Base-by-base conservation (phyloP, 2,329 filamentous ascomycete species). In the Talaromyces verruculosus region DNA sequence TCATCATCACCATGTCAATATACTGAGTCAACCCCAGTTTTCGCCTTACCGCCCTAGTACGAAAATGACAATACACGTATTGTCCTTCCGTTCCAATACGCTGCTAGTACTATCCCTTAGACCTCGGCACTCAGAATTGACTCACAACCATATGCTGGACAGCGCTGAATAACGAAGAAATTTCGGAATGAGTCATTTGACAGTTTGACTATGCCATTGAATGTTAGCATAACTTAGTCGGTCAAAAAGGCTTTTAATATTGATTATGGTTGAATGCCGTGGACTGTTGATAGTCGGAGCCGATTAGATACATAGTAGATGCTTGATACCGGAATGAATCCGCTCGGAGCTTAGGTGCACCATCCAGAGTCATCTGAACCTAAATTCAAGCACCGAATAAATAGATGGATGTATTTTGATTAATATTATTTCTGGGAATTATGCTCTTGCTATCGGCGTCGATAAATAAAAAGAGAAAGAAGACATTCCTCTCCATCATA, bases 91-190 rank as follows among this genome's bases (percentile, higher is more conserved):
- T 15, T n/a, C 17, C n/a, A 45, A 45, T 45, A 45, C 41, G 15
- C 15, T 41, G n/a, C 17, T 7, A 41, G 17, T 2, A n/a, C 22
- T 37, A 49, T 60, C 35, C 49, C 19, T 28, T 64, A 28, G 64
- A 68, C 67, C 67, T 68, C 67, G 67, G 67, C 67, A 57, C 41
- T 47, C 19, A 17, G 58, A 33, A 47, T 13, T 15, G 30, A 11
- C 59, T 57, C 30, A 57, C 59, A 63, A 37, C 41, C 30, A 57
- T 61, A 30, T 35, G 25, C 30, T 43, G 37, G 30, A 17, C 15
- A 3, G 25, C n/a, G 30, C 13, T 57, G 19, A 33, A 37, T 33
- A 51, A 51, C 65, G 65, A 66, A 30, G 33, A 66, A 66, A 25
- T 63, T 30, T 53, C 65, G 65, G 61, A 45, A 63, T 45, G 41